Conservation (phyloP, 2,329 filamentous ascomycete genomes). For the Diaporthe aspalathi region DNA sequence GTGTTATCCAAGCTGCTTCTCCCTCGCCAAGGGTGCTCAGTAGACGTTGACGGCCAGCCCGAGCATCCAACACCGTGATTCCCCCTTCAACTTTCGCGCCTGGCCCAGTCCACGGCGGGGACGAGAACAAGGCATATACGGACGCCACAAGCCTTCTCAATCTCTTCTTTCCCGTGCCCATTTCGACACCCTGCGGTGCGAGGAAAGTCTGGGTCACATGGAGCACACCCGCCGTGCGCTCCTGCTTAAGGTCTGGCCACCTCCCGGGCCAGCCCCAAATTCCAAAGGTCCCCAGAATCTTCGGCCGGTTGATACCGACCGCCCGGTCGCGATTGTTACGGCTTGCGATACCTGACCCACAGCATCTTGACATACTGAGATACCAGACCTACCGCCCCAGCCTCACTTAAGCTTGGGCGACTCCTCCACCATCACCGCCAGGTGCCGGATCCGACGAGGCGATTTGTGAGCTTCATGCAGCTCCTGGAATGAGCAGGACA, state of each 20-base stretch:
- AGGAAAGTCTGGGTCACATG: slow-evolving; percentile 11
- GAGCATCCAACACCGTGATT: not conserved
- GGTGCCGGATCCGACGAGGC: not conserved
- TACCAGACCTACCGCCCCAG: not conserved
- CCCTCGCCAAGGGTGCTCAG: slow-evolving; percentile 21
- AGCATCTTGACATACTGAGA: not conserved
- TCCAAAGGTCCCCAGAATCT: not conserved
- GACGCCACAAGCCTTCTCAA: slow-evolving; percentile 27
- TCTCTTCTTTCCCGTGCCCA: not conserved
- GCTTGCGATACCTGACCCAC: not conserved
- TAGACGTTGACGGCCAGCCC: slow-evolving; percentile 18
- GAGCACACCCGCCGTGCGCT: not conserved
- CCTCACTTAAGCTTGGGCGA: not conserved
- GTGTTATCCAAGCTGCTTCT: slow-evolving; percentile 2
- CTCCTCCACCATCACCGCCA: not conserved
- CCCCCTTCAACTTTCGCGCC: not conserved
- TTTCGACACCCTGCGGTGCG: slow-evolving; percentile 13
- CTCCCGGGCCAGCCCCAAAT: slow-evolving; percentile 2
- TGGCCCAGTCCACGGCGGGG: not conserved
- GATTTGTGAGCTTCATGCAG: slow-evolving; percentile 23
- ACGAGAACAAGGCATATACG: not conserved
- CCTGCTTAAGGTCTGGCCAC: slow-evolving; percentile 24
- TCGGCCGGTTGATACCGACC: slow-evolving; percentile 9
- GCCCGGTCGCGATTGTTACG: not conserved
- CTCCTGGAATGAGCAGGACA: slow-evolving; percentile 32